Percentiles rank a stretch among this genome's conserved stretches.
phyloP scores from a whole-genome alignment of 768 basidiomycete species.

The Macrolepiota dolichaula region DNA sequence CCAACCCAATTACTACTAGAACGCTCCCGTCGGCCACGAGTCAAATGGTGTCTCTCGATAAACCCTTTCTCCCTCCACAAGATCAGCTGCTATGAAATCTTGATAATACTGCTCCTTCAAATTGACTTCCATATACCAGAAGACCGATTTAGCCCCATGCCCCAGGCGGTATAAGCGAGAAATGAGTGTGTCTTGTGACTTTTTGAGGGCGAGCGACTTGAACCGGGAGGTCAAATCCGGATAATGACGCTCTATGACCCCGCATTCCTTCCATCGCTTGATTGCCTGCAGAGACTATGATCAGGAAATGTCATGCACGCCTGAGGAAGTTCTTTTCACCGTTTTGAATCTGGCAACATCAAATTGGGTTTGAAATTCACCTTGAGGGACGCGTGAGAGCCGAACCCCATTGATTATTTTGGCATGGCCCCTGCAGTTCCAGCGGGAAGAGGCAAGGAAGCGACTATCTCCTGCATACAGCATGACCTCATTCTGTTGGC shows the following conservation, averaged over 20 bases:
- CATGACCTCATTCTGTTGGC: not conserved
- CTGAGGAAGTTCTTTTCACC: not conserved
- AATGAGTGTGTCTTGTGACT: not conserved
- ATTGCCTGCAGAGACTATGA: not conserved
- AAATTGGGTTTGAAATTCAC: not conserved
- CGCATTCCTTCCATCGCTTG: not conserved
- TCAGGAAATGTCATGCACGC: not conserved
- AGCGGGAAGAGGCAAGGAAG: not conserved
- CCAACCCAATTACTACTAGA: no score
- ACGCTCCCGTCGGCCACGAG: not conserved
- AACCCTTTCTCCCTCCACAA: not conserved
- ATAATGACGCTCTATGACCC: not conserved
- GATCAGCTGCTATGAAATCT: not conserved
- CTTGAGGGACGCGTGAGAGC: not conserved
- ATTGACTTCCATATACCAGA: conserved; percentile 3
- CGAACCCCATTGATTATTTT: not conserved
- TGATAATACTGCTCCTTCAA: not conserved
- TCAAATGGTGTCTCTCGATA: not conserved
- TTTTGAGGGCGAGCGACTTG: not conserved
- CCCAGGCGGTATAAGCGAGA: not conserved
- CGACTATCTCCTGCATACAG: not conserved
- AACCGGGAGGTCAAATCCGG: not conserved
- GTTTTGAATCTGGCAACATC: not conserved
- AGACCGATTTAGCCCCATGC: not conserved
- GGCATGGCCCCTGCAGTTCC: not conserved